Percentiles rank a stretch among this genome's conserved stretches.
These are phyloP conservation scores for Neonectria sp. DNA, from an alignment of 2,329 filamentous ascomycete genomes.

Conservation along the genomic window DNA sequence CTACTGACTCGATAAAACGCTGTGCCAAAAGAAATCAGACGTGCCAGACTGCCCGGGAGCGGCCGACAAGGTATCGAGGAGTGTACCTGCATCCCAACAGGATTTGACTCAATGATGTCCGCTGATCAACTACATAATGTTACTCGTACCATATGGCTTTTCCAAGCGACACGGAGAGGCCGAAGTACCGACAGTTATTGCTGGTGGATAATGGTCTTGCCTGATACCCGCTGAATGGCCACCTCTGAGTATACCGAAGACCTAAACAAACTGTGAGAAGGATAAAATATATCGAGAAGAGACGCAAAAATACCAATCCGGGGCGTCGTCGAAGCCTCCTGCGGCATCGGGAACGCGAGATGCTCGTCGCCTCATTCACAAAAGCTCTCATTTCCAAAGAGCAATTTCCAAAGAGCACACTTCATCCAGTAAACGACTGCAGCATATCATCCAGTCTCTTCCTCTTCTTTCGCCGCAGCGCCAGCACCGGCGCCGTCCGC, in stretches of 20 bases:
- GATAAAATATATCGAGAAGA: not conserved
- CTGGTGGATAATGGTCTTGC: too few species aligned
- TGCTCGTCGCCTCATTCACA: not conserved
- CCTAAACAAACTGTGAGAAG: not conserved
- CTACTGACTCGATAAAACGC: not conserved
- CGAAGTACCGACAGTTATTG: too few species aligned
- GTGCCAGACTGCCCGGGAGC: not conserved
- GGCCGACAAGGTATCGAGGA: not conserved
- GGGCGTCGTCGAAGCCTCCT: not conserved
- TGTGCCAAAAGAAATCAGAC: not conserved
- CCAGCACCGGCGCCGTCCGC: conserved; percentile 36
- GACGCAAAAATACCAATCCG: not conserved
- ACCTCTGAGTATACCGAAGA: not conserved
- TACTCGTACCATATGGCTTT: too few species aligned
- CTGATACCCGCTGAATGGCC: not conserved
- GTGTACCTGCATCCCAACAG: not conserved
- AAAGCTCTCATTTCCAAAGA: not conserved
- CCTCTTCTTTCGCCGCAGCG: conserved; percentile 51
- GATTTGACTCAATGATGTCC: not conserved
- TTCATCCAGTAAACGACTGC: conserved; percentile 46
- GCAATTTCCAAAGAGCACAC: too few species aligned
- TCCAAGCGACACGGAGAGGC: too few species aligned
- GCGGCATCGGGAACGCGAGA: not conserved
- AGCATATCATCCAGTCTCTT: conserved; percentile 54
- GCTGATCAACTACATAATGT: not conserved